Conservation (phyloP, 164 flowering plant genomes). For the Magnolia kwangsiensis region DNA sequence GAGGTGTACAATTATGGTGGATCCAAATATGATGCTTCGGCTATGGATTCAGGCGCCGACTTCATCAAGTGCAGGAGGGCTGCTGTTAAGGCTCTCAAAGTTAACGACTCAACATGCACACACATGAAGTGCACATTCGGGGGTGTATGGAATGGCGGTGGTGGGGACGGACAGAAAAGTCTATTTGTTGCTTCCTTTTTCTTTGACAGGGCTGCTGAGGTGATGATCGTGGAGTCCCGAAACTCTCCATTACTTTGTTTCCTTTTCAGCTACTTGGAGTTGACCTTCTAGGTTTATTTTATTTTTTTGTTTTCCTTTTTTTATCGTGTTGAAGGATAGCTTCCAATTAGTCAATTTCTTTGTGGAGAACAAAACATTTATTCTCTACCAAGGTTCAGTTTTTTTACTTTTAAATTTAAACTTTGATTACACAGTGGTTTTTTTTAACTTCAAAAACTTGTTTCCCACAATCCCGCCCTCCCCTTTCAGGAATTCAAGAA, state of each 20-base stretch:
- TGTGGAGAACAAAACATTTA: no score
- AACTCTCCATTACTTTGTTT: background rate
- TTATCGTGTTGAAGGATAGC: no score
- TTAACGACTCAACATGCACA: constrained; percentile 71
- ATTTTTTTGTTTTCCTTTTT: no score
- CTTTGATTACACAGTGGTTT: no score
- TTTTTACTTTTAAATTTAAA: no score
- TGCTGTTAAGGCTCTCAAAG: constrained; percentile 69
- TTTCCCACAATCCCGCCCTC: no score
- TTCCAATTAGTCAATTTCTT: no score
- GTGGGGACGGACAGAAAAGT: constrained; percentile 93
- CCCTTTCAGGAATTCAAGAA: no score
- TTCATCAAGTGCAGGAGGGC: constrained; percentile 49
- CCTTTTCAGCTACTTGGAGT: background rate
- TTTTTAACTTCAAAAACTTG: no score
- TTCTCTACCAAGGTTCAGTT: no score
- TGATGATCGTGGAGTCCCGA: constrained; percentile 22
- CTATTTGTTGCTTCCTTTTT: constrained; percentile 95
- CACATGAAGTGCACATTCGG: constrained; percentile 98
- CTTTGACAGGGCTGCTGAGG: constrained; percentile 98
- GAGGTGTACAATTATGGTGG: constrained; percentile 84
- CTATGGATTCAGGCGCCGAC: constrained; percentile 61
- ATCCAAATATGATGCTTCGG: constrained; percentile 36
- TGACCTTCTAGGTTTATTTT: background rate
- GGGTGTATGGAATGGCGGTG: constrained; percentile 98